Percentiles rank a stretch among this genome's conserved stretches.
These are phyloP conservation scores for Actinidia arguta DNA, from an alignment of 179 eudicot genomes.

Conservation along the genomic window DNA sequence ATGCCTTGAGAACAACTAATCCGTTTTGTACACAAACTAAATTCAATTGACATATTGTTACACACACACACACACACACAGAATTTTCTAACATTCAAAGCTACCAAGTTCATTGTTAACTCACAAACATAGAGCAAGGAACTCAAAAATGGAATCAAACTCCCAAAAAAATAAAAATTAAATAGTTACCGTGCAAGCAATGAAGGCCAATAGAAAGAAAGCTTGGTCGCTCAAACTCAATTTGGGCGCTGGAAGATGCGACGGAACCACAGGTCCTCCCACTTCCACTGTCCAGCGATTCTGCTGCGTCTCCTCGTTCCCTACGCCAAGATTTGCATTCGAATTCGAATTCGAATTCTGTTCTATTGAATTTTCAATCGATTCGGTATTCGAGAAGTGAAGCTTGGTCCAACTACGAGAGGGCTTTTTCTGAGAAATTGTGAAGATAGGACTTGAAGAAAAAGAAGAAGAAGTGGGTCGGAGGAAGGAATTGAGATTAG, in stretches of 20 bases:
- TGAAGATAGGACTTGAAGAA: not conserved
- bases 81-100: too few relatives aligned
- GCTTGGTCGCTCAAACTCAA: slow-evolving; percentile 64
- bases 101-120: not conserved
- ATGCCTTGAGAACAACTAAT: too few relatives aligned
- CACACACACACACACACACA: too few relatives aligned
- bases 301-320: not conserved
- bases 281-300: slow-evolving; percentile 33
- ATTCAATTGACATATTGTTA: too few relatives aligned
- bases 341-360: slow-evolving; percentile 8
- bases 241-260: slow-evolving; percentile 30
- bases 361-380: not conserved
- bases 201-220: slow-evolving; percentile 73
- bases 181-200: slow-evolving; percentile 61
- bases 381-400: not conserved
- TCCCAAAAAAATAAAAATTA: not conserved
- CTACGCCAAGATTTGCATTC: not conserved
- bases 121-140: not conserved
- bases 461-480: slow-evolving; percentile 8
- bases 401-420: not conserved
- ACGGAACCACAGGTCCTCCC: slow-evolving; percentile 32
- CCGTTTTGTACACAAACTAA: too few relatives aligned
- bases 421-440: not conserved
- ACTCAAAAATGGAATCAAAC: not conserved
- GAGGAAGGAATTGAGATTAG: slow-evolving; percentile 1